Evolutionary conservation across 164 flowering plant species (phyloP), one percentile per base, ranked within the genome.

Genomic region (Vitis rupestris): DNA sequence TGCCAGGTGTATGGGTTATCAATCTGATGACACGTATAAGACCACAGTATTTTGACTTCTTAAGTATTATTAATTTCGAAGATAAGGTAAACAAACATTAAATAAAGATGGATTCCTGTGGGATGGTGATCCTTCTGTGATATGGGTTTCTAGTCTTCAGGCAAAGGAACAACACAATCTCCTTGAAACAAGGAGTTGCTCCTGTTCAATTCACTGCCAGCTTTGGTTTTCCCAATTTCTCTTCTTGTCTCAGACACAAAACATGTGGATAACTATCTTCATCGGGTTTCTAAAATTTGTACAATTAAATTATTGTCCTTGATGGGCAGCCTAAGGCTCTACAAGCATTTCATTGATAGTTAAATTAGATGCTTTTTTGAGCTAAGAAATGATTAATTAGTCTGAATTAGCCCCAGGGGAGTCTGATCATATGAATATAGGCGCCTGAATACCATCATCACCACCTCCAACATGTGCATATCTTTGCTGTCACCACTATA

Each of bases 161-260:
- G 67, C n/a, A 29, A 29, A 19, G 63, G 63, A 63, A 70, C 64
- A 74, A 53, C 62, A 78, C 47, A 68, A 68, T 72, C 75, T 72
- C 77, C 81, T 68, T 65, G 67, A 70, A 57, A 79, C 79, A 67
- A 53, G 79, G 77, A 60, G 73, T 67, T 68, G 29, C 70, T 70
- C 77, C 62, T 67, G 65, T 62, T 57, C 62, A 67, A 54, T 56
- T 48, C 77, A 56, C 64, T 48, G 75, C 78, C 71, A 73, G 76
- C 65, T 65, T 59, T 53, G 55, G 14, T 61, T 47, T 73, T 63
- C 49, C 54, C 55, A 13, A 5, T 50, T 59, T 61, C n/a, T 8
- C 50, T 37, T 12, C 55, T 59, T 58, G 49, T 48, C 19, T 14
- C 2, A 58, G 50, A 57, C 74, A 64, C 63, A 50, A 31, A 66